These are phyloP conservation scores for Lichina pygmaea DNA, from an alignment of 495 filamentous ascomycete species.

Conservation along the genomic window DNA sequence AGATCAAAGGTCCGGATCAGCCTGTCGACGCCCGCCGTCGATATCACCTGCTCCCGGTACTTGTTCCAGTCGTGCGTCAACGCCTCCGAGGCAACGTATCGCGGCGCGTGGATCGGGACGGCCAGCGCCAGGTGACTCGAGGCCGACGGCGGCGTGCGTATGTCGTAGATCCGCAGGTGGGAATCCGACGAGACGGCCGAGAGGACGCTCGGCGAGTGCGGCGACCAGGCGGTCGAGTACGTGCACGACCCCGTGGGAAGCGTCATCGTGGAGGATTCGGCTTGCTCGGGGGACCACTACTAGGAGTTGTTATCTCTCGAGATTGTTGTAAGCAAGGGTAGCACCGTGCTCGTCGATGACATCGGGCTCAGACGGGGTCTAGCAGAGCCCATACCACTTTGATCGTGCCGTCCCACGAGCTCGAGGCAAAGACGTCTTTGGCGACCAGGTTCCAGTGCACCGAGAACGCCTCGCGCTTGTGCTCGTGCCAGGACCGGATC, in stretches of 20 bases:
- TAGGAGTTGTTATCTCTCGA: neutral
- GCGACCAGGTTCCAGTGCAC: conserved; percentile 73
- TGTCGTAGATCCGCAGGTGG: conserved; percentile 67
- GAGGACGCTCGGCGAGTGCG: conserved; percentile 50
- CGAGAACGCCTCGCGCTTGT: conserved; percentile 73
- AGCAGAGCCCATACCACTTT: conserved; percentile 32
- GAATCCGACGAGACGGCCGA: conserved; percentile 67
- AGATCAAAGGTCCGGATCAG: conserved; percentile 74
- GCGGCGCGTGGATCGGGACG: conserved; percentile 49
- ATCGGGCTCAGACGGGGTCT: neutral
- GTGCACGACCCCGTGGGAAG: conserved; percentile 78
- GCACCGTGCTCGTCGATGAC: neutral
- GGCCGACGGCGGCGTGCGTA: conserved; percentile 53
- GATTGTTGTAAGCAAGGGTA: too few relatives aligned
- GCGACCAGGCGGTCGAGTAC: conserved; percentile 61
- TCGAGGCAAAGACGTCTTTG: conserved; percentile 74
- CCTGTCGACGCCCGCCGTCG: conserved; percentile 73
- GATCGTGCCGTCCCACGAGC: conserved; percentile 81
- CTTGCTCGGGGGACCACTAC: conserved; percentile 51
- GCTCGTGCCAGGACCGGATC: conserved; percentile 68
- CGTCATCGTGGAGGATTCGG: conserved; percentile 38
- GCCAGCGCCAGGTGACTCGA: conserved; percentile 55
- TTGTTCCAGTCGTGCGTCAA: conserved; percentile 99
- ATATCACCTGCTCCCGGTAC: conserved; percentile 59
- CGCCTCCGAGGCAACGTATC: conserved; percentile 38